phyloP scores from a whole-genome alignment of 2,329 filamentous ascomycete genomes.

The Hypoxylon sp. region DNA sequence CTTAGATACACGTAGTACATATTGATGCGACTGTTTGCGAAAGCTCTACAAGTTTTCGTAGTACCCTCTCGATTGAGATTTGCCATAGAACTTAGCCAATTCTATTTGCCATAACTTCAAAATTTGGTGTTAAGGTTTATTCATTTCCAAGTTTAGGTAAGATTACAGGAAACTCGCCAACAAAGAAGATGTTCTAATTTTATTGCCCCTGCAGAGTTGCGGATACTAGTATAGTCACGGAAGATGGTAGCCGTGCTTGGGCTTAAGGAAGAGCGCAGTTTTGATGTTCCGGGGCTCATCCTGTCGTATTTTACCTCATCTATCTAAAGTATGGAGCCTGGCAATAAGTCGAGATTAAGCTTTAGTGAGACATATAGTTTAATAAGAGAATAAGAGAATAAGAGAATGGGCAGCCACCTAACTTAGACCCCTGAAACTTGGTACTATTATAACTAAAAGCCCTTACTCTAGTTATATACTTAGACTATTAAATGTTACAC shows the following conservation, averaged over 20 bases:
- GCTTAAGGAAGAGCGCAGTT: background rate
- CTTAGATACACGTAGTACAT: background rate
- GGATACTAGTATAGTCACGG: background rate
- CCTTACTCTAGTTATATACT: background rate
- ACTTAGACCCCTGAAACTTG: background rate
- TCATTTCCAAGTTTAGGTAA: background rate
- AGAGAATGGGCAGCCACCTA: background rate
- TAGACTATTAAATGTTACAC: background rate
- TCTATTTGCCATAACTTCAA: background rate
- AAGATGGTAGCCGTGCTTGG: background rate
- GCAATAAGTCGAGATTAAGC: background rate
- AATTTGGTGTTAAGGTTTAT: background rate
- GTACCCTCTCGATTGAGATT: background rate
- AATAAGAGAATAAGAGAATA: background rate
- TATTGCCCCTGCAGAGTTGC: background rate
- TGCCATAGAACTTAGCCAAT: background rate
- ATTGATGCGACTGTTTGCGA: too few relatives aligned
- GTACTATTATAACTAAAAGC: background rate
- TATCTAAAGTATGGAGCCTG: background rate
- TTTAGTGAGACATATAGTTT: conserved; percentile 2
- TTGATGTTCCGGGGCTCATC: background rate
- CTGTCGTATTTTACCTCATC: too few relatives aligned
- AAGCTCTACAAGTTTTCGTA: background rate
- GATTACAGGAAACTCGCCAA: background rate
- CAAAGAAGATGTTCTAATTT: background rate